phyloP scores from a whole-genome alignment of 2,329 filamentous ascomycete genomes.

The Nemania bipapillata region DNA sequence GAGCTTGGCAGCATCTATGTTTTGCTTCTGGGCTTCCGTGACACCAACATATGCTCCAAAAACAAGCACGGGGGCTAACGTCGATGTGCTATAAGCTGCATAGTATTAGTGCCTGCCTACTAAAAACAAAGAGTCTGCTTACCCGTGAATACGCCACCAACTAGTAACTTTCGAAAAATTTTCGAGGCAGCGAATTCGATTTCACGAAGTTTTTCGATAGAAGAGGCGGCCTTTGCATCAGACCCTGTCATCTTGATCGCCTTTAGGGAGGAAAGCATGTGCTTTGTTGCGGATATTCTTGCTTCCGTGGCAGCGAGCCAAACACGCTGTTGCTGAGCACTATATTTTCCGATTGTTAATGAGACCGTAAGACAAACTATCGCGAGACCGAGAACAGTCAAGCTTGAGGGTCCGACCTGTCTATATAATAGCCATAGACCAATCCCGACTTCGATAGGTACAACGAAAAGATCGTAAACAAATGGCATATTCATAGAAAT shows the following conservation, averaged over 20 bases:
- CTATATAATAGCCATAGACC: background rate
- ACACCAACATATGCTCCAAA: background rate
- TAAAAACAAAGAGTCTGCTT: background rate
- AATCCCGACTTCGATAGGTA: background rate
- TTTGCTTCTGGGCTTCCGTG: background rate
- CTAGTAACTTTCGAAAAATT: background rate
- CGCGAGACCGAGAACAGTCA: background rate
- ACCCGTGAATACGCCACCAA: background rate
- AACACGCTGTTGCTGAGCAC: background rate
- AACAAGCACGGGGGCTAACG: background rate
- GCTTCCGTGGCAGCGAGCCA: background rate
- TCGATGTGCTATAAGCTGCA: background rate
- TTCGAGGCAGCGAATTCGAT: background rate
- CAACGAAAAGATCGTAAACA: background rate
- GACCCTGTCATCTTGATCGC: background rate
- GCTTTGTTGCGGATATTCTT: background rate
- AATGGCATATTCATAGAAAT: background rate
- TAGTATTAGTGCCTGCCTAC: background rate
- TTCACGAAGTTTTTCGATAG: background rate
- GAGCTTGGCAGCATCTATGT: background rate
- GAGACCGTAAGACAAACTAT: background rate
- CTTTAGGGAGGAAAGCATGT: background rate
- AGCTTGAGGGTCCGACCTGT: background rate
- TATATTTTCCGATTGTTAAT: background rate
- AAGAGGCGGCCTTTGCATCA: background rate